A percentile compares a stretch with the other conserved stretches of the same genome.
Conservation (phyloP, 179 eudicot genomes). For the Carnegiea gigantea region DNA sequence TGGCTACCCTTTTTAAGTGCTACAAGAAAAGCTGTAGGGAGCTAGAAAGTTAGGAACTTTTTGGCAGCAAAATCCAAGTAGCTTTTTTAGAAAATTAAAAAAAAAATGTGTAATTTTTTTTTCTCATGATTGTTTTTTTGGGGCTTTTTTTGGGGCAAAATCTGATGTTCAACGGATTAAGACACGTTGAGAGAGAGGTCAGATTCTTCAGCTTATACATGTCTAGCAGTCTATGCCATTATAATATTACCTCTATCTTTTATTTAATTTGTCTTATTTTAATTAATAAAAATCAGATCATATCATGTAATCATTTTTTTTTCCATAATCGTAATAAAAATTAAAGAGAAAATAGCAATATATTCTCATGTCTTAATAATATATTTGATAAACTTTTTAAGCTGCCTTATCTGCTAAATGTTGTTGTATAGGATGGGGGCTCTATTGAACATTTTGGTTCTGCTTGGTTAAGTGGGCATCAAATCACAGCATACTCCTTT, state of each 20-base stretch:
- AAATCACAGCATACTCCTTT: background rate
- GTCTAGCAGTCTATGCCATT: conserved; percentile 18
- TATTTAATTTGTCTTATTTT: background rate
- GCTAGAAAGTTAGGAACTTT: conserved; percentile 27
- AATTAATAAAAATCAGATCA: conserved; percentile 18
- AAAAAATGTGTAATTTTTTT: background rate
- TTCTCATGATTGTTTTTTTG: background rate
- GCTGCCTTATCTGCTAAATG: background rate
- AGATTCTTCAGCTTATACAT: conserved; percentile 18
- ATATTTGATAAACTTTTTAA: background rate
- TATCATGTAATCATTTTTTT: conserved; percentile 11
- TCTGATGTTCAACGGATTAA: conserved; percentile 19
- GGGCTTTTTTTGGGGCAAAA: background rate
- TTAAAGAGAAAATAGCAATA: background rate
- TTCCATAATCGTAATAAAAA: no score
- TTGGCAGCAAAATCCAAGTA: conserved; percentile 26
- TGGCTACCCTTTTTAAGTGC: conserved; percentile 27
- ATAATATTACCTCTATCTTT: conserved; percentile 17
- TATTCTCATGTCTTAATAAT: background rate
- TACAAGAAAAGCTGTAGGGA: conserved; percentile 11
- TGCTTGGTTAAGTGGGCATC: conserved; percentile 8
- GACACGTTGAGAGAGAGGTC: conserved; percentile 17
- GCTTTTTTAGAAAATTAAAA: conserved; percentile 14
- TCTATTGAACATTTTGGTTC: background rate
- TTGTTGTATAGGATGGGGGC: background rate